Evolutionary conservation across 495 filamentous ascomycete genomes (phyloP).

Genomic region (Aspergillus baeticus): DNA sequence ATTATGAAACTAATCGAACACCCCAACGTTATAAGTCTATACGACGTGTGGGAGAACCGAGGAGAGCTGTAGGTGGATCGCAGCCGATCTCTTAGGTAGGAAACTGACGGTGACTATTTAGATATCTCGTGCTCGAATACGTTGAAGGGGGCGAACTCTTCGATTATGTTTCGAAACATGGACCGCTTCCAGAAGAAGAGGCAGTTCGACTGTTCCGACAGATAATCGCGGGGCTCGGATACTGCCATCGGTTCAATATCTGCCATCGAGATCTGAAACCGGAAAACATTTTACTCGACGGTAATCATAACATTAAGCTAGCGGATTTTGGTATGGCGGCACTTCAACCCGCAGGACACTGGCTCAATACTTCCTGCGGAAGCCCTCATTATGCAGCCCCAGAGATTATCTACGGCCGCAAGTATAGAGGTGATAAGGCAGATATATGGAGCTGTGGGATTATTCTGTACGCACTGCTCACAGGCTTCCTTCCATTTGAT

Average conservation of each 20-base stretch:
- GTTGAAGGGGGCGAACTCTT: constrained; percentile 91
- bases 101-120: constrained; percentile 29
- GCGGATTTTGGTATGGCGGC: constrained; percentile 98
- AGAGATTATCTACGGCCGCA: constrained; percentile 70
- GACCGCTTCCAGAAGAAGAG: constrained; percentile 71
- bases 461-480: constrained; percentile 80
- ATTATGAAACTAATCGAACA: constrained; percentile 97
- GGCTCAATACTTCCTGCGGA: constrained; percentile 84
- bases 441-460: constrained; percentile 97
- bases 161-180: constrained; percentile 67
- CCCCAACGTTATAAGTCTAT: constrained; percentile 84
- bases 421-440: constrained; percentile 78
- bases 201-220: constrained; percentile 86
- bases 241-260: constrained; percentile 90
- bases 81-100: neutral
- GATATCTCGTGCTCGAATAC: constrained; percentile 96
- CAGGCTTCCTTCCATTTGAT: constrained; percentile 80
- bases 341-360: constrained; percentile 73
- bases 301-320: constrained; percentile 73
- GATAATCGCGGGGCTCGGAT: constrained; percentile 86
- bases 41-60: constrained; percentile 95
- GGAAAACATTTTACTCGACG: constrained; percentile 89
- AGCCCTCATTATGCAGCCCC: constrained; percentile 96
- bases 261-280: constrained; percentile 96
- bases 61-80: constrained; percentile 74